Base-by-base conservation (phyloP, 805 yeast species). In the Myxozyma monticola region DNA sequence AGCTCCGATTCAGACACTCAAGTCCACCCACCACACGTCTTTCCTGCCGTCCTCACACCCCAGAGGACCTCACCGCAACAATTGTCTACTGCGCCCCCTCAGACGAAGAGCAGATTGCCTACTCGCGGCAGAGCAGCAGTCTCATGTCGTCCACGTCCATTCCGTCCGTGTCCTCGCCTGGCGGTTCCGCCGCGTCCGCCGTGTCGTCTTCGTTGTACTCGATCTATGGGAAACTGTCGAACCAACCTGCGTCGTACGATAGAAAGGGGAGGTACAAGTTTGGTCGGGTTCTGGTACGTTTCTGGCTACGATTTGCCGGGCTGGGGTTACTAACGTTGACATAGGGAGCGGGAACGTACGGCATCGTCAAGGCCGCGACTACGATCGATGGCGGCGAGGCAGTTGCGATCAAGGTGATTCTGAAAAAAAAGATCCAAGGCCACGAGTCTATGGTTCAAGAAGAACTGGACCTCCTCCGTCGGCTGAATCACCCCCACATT, bases 321-420 rank as follows among this genome's bases (percentile, higher is more conserved):
- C 14, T 14, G 14, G 31, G 9, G 9, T 1, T 12, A 15, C 28
- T 45, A 14, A 26, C 26, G 22, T 29, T 36, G 28, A 1, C 10
- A 25, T 33, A 54, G 10, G 98, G 98, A 8, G 97, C 97, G 0
- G 98, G 99, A 4, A 80, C 95, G 0, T 93, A 88, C 68, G 98
- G 99, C 34, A 84, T 91, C 1, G 98, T 91, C 2, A 76, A 96
- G 60, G 77, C 79, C 56, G 98, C 96, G 1, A 72, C 79, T 33
- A 64, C 68, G 45, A 62, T 71, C 29, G 65, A 69, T 8, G 77
- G 79, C 1, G 68, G 70, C 36, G 88, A 88, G 60, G 81, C 85
- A 51, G 96, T 89, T 14, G 98, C 98, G 0, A 79, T 91, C 57
- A 91, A 91, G 71, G 88, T 91, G 62, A 83, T 91, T 31, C 69